Evolutionary conservation across 176 grass and related monocot species (phyloP).

Genomic region (Typha latifolia): DNA sequence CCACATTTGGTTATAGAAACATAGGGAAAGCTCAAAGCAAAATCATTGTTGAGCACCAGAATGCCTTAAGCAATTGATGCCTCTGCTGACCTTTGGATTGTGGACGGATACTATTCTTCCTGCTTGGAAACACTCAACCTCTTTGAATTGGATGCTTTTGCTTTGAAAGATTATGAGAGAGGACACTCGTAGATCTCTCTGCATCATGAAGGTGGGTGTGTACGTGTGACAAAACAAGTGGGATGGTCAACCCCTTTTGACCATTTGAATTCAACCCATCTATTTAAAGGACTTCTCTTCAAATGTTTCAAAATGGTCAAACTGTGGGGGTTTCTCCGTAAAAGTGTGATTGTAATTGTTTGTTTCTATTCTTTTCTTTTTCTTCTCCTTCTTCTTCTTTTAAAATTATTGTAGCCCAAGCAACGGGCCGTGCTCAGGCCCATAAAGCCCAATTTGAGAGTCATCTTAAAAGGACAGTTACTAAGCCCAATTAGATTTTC

Average conservation of each 20-base stretch:
- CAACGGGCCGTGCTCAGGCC: too few relatives aligned
- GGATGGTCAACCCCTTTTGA: not conserved
- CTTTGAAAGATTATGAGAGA: slow-evolving; percentile 28
- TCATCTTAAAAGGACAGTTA: too few relatives aligned
- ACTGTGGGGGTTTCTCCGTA: too few relatives aligned
- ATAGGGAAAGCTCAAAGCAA: slow-evolving; percentile 24
- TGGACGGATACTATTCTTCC: slow-evolving; percentile 16
- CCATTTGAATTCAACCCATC: not conserved
- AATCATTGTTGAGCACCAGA: slow-evolving; percentile 14
- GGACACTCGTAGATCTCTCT: slow-evolving; percentile 8
- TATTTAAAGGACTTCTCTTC: not conserved
- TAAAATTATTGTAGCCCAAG: too few relatives aligned
- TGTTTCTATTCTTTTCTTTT: too few relatives aligned
- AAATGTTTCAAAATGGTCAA: not conserved
- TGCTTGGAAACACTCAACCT: slow-evolving; percentile 46
- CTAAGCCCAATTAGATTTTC: too few relatives aligned
- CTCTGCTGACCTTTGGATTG: slow-evolving; percentile 14
- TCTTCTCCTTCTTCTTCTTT: too few relatives aligned
- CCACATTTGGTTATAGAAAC: slow-evolving; percentile 11
- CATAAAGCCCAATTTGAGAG: too few relatives aligned
- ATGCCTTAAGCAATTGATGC: slow-evolving; percentile 13
- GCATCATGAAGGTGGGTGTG: not conserved
- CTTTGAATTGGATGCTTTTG: slow-evolving; percentile 35
- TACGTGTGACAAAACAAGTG: not conserved
- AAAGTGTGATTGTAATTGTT: too few relatives aligned